These are phyloP conservation scores for Cryptococcus sp. DNA, from an alignment of 1,284 basidiomycete species.

Conservation along the genomic window DNA sequence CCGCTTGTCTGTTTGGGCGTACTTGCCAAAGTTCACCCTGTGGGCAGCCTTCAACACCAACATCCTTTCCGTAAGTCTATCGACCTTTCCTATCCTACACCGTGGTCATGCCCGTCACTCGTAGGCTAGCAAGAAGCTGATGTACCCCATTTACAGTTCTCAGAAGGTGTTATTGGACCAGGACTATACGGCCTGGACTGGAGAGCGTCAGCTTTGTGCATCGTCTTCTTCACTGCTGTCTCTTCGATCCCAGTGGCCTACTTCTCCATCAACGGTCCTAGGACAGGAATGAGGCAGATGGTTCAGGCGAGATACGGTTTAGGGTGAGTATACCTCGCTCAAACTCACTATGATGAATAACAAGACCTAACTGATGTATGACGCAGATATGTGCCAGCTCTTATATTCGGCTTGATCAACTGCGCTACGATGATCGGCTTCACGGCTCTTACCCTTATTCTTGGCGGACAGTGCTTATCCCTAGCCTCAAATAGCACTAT, in stretches of 20 bases:
- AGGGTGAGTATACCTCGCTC: slow-evolving; percentile 53
- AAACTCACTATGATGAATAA: no score
- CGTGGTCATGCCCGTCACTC: neutral
- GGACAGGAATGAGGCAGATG: slow-evolving; percentile 85
- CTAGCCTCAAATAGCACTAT: slow-evolving; percentile 64
- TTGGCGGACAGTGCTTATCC: slow-evolving; percentile 75
- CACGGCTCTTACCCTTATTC: slow-evolving; percentile 72
- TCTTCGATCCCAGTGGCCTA: slow-evolving; percentile 43
- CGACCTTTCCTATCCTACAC: neutral
- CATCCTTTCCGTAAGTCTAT: slow-evolving; percentile 42
- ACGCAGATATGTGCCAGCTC: slow-evolving; percentile 66
- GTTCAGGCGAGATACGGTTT: slow-evolving; percentile 75
- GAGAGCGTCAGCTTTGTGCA: slow-evolving; percentile 33
- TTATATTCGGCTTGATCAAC: slow-evolving; percentile 67
- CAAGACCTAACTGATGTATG: neutral
- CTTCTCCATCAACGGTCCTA: slow-evolving; percentile 76
- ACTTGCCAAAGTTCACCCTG: slow-evolving; percentile 45
- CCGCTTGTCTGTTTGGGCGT: slow-evolving; percentile 35
- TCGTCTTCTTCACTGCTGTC: slow-evolving; percentile 37
- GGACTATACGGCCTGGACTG: slow-evolving; percentile 42
- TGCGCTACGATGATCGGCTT: slow-evolving; percentile 68
- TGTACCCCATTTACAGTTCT: slow-evolving; percentile 32
- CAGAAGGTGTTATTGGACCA: slow-evolving; percentile 48
- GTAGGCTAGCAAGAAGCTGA: neutral
- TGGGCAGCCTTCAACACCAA: slow-evolving; percentile 52